phyloP scores from a whole-genome alignment of 148 eudicot species.

The Camellia sinensis region DNA sequence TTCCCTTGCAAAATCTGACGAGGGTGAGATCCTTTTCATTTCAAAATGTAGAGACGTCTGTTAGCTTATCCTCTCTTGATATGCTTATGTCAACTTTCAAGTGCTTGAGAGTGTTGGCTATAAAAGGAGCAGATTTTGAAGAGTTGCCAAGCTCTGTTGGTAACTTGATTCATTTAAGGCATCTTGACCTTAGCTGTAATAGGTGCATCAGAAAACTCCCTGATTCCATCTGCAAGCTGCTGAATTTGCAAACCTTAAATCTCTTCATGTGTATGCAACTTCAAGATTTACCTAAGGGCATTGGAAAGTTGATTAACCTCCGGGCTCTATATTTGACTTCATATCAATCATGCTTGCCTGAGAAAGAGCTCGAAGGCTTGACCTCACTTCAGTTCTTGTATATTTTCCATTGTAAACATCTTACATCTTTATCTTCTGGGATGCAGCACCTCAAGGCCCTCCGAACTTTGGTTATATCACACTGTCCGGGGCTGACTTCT shows the following conservation, averaged over 20 bases:
- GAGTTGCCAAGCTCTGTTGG: constrained; percentile 17
- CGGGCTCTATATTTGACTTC: neutral
- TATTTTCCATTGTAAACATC: neutral
- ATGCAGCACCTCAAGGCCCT: neutral
- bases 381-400: neutral
- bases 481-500: neutral
- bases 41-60: neutral
- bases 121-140: neutral
- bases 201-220: neutral
- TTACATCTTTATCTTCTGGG: neutral
- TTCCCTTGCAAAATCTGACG: too few relatives aligned
- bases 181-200: constrained; percentile 16
- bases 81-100: constrained; percentile 1
- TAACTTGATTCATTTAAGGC: constrained; percentile 25
- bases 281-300: constrained; percentile 19
- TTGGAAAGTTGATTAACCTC: constrained; percentile 23
- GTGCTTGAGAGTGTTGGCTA: constrained; percentile 19
- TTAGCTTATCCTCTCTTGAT: neutral
- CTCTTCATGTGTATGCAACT: neutral
- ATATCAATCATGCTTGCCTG: neutral
- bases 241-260: constrained; percentile 22
- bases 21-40: neutral
- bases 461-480: neutral
- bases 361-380: neutral
- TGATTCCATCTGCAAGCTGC: constrained; percentile 15